Percentiles rank a stretch among this genome's conserved stretches.
Evolutionary conservation across 805 yeast species (phyloP).

Genomic region (Millerago galiae): DNA sequence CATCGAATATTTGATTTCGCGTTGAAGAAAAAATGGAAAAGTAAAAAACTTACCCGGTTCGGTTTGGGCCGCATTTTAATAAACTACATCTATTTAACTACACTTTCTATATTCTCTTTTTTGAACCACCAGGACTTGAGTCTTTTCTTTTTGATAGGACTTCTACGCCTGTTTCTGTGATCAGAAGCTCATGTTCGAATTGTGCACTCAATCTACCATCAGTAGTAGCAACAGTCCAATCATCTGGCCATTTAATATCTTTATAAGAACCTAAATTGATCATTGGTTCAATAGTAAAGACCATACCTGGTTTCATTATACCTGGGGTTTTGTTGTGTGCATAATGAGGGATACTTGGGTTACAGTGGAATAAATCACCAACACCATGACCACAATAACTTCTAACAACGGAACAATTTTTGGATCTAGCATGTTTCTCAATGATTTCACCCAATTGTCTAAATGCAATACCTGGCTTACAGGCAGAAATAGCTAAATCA

Average conservation of each 20-base stretch:
- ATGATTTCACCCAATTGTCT: slow-evolving; percentile 82
- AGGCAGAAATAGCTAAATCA: slow-evolving; percentile 72
- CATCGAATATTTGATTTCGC: slow-evolving; percentile 3
- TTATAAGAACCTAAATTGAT: slow-evolving; percentile 75
- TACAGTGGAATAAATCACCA: slow-evolving; percentile 79
- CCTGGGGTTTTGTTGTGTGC: slow-evolving; percentile 92
- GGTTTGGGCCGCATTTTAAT: neutral
- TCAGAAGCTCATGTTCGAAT: slow-evolving; percentile 88
- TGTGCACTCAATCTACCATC: slow-evolving; percentile 92
- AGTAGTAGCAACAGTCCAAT: slow-evolving; percentile 90
- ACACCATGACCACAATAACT: slow-evolving; percentile 94
- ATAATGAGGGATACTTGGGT: slow-evolving; percentile 92
- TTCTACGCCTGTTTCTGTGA: slow-evolving; percentile 92
- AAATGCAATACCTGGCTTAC: slow-evolving; percentile 89
- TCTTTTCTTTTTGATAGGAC: slow-evolving; percentile 77
- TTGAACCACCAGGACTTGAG: slow-evolving; percentile 85
- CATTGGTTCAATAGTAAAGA: slow-evolving; percentile 98
- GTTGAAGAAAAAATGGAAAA: neutral
- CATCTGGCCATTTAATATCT: slow-evolving; percentile 92
- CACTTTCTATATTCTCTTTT: slow-evolving; percentile 39
- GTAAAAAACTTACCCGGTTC: neutral
- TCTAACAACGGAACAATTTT: slow-evolving; percentile 81
- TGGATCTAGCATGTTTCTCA: slow-evolving; percentile 75
- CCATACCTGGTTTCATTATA: slow-evolving; percentile 91
- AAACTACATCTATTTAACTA: neutral